phyloP scores from a whole-genome alignment of 1,139 yeast genomes.

The Candida sojae region DNA sequence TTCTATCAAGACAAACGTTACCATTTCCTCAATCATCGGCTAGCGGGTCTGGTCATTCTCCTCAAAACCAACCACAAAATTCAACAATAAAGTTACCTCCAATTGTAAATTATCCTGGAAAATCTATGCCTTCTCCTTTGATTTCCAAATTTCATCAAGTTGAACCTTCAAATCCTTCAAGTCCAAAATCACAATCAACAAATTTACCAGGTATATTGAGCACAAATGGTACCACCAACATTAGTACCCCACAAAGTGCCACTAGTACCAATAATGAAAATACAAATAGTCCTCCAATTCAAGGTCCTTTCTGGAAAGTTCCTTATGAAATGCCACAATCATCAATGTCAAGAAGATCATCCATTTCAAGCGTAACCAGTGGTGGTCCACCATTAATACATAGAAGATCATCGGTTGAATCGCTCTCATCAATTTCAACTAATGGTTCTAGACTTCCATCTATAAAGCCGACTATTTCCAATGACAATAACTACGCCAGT shows the following conservation, averaged over 20 bases:
- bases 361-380: slow-evolving; percentile 24
- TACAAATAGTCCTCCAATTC: slow-evolving; percentile 37
- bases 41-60: slow-evolving; percentile 4
- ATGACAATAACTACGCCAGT: slow-evolving; percentile 20
- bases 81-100: slow-evolving; percentile 19
- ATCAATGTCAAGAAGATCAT: slow-evolving; percentile 29
- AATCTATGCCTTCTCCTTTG: slow-evolving; percentile 8
- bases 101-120: slow-evolving; percentile 15
- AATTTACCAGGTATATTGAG: slow-evolving; percentile 15
- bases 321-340: slow-evolving; percentile 50
- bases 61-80: slow-evolving; percentile 16
- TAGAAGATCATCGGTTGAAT: slow-evolving; percentile 17
- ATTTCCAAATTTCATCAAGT: slow-evolving; percentile 11
- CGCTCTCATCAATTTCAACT: slow-evolving; percentile 27
- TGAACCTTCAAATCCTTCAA: slow-evolving; percentile 20
- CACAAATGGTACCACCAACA: slow-evolving; percentile 4
- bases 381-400: slow-evolving; percentile 6
- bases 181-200: slow-evolving; percentile 18
- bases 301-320: slow-evolving; percentile 54
- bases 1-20: slow-evolving; percentile 1
- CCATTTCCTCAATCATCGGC: slow-evolving; percentile 5
- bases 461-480: slow-evolving; percentile 28
- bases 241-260: not conserved
- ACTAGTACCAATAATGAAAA: slow-evolving; percentile 5
- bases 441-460: slow-evolving; percentile 33